phyloP scores from a whole-genome alignment of 306 rosid species.

The Malus domestica region DNA sequence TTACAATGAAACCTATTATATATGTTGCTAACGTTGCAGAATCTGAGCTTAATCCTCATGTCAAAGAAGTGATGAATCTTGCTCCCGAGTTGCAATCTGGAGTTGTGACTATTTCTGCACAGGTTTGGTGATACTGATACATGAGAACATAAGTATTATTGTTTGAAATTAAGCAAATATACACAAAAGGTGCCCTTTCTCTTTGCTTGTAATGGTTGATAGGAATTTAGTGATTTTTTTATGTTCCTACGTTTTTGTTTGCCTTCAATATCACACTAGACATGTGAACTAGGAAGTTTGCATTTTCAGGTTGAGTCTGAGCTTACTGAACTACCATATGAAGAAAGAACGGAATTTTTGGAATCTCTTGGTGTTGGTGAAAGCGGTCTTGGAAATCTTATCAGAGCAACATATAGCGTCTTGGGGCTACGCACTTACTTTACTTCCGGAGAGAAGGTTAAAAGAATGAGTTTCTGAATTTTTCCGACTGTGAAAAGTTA shows the following conservation, averaged over 20 bases:
- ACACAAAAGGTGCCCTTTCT: slow-evolving; percentile 1
- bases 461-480: slow-evolving; percentile 13
- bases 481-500: neutral
- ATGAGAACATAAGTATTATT: neutral
- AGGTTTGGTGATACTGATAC: slow-evolving; percentile 35
- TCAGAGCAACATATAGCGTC: slow-evolving; percentile 73
- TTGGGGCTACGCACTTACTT: slow-evolving; percentile 88
- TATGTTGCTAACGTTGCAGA: slow-evolving; percentile 95
- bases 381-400: slow-evolving; percentile 94
- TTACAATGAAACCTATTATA: slow-evolving; percentile 83
- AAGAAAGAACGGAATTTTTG: slow-evolving; percentile 86
- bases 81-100: slow-evolving; percentile 76
- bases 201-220: neutral
- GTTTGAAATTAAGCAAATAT: neutral
- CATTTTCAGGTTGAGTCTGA: slow-evolving; percentile 87
- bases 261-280: neutral
- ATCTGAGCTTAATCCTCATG: slow-evolving; percentile 60
- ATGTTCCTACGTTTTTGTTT: neutral
- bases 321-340: slow-evolving; percentile 74
- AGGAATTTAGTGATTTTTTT: neutral
- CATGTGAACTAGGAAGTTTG: slow-evolving; percentile 10
- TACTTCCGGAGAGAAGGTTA: slow-evolving; percentile 96
- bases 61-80: slow-evolving; percentile 57
- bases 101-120: slow-evolving; percentile 87
- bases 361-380: slow-evolving; percentile 83